Conservation (phyloP, 371 early-diverging fungal species). For the Rhizopus stolonifer region DNA sequence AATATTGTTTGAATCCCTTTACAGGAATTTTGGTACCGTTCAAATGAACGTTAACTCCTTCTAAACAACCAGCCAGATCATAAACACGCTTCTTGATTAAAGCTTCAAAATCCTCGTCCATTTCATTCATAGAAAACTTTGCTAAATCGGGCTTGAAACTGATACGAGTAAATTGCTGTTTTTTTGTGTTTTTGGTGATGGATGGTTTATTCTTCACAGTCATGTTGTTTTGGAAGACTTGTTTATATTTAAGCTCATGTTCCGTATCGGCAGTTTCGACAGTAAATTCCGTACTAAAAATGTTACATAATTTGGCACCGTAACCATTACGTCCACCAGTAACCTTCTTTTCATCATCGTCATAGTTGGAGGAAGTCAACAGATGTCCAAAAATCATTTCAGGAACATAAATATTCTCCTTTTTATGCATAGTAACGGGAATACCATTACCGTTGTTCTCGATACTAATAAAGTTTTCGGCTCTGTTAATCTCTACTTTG, state of each 20-base stretch:
- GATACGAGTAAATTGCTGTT: constrained; percentile 87
- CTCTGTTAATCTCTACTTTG: constrained; percentile 89
- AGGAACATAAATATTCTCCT: constrained; percentile 96
- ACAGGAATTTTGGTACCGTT: constrained; percentile 88
- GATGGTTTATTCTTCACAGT: constrained; percentile 68
- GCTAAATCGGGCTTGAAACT: constrained; percentile 97
- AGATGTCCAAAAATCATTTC: constrained; percentile 99
- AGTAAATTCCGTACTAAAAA: constrained; percentile 95
- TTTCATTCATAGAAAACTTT: constrained; percentile 88
- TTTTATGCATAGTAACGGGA: constrained; percentile 94
- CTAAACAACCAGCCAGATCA: constrained; percentile 95
- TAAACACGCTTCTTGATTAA: constrained; percentile 96
- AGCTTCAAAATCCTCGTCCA: constrained; percentile 90
- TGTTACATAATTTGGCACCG: constrained; percentile 99
- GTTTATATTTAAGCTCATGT: constrained; percentile 77
- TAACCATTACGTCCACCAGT: constrained; percentile 99
- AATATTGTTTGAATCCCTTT: constrained; percentile 92
- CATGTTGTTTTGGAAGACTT: constrained; percentile 93
- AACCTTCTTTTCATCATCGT: constrained; percentile 98
- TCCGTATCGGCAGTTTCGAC: constrained; percentile 95
- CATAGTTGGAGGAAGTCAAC: constrained; percentile 98
- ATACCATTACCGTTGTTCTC: constrained; percentile 98
- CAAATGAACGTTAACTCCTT: constrained; percentile 89
- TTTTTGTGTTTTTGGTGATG: constrained; percentile 61
- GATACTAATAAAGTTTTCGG: constrained; percentile 85